These are phyloP conservation scores for Botrytis galanthina DNA, from an alignment of 2,329 filamentous ascomycete genomes.

Conservation along the genomic window DNA sequence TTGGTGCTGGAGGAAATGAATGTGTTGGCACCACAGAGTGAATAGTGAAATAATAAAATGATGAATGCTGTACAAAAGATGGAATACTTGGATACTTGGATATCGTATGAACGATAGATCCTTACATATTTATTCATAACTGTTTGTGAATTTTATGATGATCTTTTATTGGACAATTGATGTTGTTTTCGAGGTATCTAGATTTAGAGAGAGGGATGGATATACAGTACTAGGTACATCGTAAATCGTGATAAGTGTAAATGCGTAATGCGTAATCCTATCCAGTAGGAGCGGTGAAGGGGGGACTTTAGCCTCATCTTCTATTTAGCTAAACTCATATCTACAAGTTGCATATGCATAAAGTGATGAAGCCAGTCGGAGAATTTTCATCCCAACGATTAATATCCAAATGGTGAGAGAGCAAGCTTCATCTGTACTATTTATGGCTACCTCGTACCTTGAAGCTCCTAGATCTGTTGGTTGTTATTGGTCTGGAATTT, in stretches of 20 bases:
- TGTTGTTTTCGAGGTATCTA: neutral
- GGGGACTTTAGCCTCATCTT: constrained; percentile 28
- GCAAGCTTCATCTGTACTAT: neutral
- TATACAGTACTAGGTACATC: neutral
- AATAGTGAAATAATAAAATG: constrained; percentile 28
- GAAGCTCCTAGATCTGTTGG: neutral
- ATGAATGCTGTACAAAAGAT: constrained; percentile 25
- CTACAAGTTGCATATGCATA: constrained; percentile 25
- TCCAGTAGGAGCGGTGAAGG: constrained; percentile 24
- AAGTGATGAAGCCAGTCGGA: constrained; percentile 24
- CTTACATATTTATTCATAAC: neutral
- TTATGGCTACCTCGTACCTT: neutral
- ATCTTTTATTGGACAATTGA: neutral
- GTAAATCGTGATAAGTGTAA: neutral
- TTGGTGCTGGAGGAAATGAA: constrained; percentile 24
- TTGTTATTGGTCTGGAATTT: neutral
- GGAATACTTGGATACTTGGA: neutral
- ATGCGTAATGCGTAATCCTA: neutral
- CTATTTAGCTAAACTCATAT: neutral
- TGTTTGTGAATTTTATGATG: neutral
- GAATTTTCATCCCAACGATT: constrained; percentile 30
- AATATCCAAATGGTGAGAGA: constrained; percentile 18
- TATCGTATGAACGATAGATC: neutral
- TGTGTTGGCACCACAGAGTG: constrained; percentile 33
- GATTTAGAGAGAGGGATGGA: neutral